Conservation (phyloP, 75 land plant species). For the Larix kaempferi region DNA sequence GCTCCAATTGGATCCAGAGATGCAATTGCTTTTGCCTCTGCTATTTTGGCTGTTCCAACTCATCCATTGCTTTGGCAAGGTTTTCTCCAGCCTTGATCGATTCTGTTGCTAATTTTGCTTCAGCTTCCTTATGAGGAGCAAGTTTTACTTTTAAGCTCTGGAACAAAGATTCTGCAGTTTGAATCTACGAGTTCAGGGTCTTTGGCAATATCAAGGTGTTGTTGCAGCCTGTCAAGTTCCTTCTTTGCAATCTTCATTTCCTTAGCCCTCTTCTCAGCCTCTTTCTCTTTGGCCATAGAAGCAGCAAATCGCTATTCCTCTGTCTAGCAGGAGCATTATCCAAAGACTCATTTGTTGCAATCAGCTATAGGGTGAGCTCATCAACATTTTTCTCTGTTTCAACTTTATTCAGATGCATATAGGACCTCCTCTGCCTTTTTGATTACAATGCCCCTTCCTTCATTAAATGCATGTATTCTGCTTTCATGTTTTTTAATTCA, state of each 20-base stretch:
- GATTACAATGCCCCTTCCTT: slow-evolving; percentile 43
- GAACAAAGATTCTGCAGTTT: slow-evolving; percentile 35
- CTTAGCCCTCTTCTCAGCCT: slow-evolving; percentile 32
- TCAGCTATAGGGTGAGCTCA: slow-evolving; percentile 61
- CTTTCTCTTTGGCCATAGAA: slow-evolving; percentile 39
- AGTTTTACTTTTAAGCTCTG: slow-evolving; percentile 55
- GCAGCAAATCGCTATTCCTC: slow-evolving; percentile 49
- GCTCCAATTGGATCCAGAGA: slow-evolving; percentile 31
- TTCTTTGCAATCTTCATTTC: slow-evolving; percentile 54
- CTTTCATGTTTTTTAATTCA: slow-evolving; percentile 46
- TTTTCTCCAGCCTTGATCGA: slow-evolving; percentile 13
- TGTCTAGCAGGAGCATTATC: slow-evolving; percentile 58
- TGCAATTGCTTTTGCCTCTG: slow-evolving; percentile 28
- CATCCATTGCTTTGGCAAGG: slow-evolving; percentile 24
- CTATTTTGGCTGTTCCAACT: slow-evolving; percentile 26
- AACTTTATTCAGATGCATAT: slow-evolving; percentile 32
- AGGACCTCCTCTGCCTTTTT: slow-evolving; percentile 38
- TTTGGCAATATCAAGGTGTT: slow-evolving; percentile 33
- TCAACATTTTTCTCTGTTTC: slow-evolving; percentile 53
- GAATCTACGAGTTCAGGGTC: slow-evolving; percentile 51
- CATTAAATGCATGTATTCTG: slow-evolving; percentile 30
- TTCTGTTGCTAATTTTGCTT: slow-evolving; percentile 18
- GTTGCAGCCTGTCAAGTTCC: slow-evolving; percentile 48
- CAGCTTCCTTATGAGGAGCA: slow-evolving; percentile 47
- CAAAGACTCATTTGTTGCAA: slow-evolving; percentile 55